Percentiles rank a stretch among this genome's conserved stretches.
Conservation (phyloP, 1,284 basidiomycete species). For the Golubevia sp. region DNA sequence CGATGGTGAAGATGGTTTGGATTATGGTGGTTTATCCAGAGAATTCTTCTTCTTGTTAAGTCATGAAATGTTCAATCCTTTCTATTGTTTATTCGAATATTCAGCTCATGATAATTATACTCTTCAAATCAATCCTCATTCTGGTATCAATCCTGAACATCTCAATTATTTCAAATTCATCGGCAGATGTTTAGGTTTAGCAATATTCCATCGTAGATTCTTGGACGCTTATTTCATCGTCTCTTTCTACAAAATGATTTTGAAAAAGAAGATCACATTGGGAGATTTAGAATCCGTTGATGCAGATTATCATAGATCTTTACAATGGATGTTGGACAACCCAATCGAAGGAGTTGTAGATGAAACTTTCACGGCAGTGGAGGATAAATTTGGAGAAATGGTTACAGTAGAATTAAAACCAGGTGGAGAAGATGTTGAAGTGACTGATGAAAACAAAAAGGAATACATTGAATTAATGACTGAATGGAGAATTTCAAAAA, state of each 20-base stretch:
- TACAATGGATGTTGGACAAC: constrained; percentile 82
- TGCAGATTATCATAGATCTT: constrained; percentile 75
- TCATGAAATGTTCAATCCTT: constrained; percentile 76
- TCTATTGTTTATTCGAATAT: constrained; percentile 99
- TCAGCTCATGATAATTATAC: constrained; percentile 99
- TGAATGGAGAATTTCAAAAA: constrained; percentile 86
- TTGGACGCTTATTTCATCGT: constrained; percentile 98
- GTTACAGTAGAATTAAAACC: constrained; percentile 91
- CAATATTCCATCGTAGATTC: constrained; percentile 98
- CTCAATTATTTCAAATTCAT: constrained; percentile 99
- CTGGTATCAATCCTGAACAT: constrained; percentile 97
- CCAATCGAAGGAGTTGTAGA: constrained; percentile 57
- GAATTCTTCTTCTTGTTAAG: constrained; percentile 99
- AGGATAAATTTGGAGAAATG: constrained; percentile 96
- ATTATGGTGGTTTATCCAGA: constrained; percentile 96
- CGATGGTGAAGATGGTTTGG: constrained; percentile 95
- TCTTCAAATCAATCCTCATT: constrained; percentile 95
- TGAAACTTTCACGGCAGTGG: constrained; percentile 67
- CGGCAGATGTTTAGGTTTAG: constrained; percentile 87
- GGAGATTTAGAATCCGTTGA: constrained; percentile 57
- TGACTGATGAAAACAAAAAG: constrained; percentile 98
- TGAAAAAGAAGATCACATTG: constrained; percentile 60
- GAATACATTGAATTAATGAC: constrained; percentile 96
- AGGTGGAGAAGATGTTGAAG: constrained; percentile 78
- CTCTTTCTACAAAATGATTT: constrained; percentile 96